Evolutionary conservation across 2,329 filamentous ascomycete genomes (phyloP), one percentile per base, ranked within the genome.

Genomic region (Colletotrichum spaethianum): DNA sequence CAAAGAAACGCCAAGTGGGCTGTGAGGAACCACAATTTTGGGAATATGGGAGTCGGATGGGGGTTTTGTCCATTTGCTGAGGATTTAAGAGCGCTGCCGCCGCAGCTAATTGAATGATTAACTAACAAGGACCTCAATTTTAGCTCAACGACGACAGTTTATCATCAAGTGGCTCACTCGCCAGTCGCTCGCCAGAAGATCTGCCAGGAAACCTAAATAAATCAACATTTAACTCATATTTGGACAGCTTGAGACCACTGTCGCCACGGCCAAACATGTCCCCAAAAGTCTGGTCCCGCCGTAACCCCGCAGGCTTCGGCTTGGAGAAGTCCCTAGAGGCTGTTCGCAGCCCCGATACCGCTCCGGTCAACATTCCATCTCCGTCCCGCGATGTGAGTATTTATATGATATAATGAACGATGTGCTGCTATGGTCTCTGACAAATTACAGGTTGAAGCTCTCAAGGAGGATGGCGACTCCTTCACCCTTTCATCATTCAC

Each of bases 401-500:
- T 36, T 8, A 14, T 16, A 3, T 18, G 9, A 14, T 2, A 33
- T 16, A 12, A 11, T 26, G 11, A 14, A 1, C 31, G 20, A 11
- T 9, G 8, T 14, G n/a, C 14, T 14, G 36, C 36, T 16, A 42
- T 9, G 40, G n/a, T 16, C 14, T 61, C 46, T 44, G 23, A 65
- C 38, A 38, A 36, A 18, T 8, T 2, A 5, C 44, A 81, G 80
- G 72, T 75, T 18, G 78, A 79, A 2, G 72, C 68, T 11, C 75
- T 82, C 42, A 80, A 79, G 55, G 76, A 77, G n/a, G 78, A 79
- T 53, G 81, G 82, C 52, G 82, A 86, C 75, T 84, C 83, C 7
- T 84, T 88, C 78, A 82, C 79, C 0, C 75, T 88, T 31, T 77
- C 81, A 14, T 80, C 87, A 74, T 94, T 94, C 82, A 93, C 91